phyloP scores from a whole-genome alignment of 768 basidiomycete genomes.

The Chlorophyllum brunneum region DNA sequence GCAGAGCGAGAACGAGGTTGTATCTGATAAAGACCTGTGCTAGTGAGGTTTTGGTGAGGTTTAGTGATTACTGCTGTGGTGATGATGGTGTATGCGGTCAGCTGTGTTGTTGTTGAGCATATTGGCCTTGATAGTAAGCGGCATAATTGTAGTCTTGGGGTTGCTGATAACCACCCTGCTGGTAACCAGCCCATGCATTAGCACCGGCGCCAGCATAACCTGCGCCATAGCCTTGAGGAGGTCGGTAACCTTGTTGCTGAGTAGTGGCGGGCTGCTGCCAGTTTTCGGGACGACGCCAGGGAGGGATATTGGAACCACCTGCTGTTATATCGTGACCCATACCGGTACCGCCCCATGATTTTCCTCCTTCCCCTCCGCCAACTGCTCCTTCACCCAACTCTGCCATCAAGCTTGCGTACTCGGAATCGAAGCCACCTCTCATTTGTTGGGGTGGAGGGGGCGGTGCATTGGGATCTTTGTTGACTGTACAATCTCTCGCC shows the following conservation, averaged over 20 bases:
- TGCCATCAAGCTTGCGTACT: conserved; percentile 96
- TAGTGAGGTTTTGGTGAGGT: conserved; percentile 16
- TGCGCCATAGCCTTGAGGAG: conserved; percentile 57
- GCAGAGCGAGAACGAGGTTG: conserved; percentile 2
- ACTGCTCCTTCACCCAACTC: conserved; percentile 87
- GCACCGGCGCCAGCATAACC: conserved; percentile 42
- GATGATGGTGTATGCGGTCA: conserved; percentile 26
- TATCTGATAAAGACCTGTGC: conserved; percentile 12
- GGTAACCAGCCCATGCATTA: conserved; percentile 47
- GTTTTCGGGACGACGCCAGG: conserved; percentile 87
- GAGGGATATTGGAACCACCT: conserved; percentile 80
- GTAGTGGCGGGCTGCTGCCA: conserved; percentile 62
- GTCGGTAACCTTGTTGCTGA: conserved; percentile 62
- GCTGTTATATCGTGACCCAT: conserved; percentile 64
- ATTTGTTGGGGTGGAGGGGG: conserved; percentile 44
- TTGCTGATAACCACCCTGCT: conserved; percentile 43
- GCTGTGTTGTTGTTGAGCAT: conserved; percentile 62
- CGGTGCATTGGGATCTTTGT: conserved; percentile 80
- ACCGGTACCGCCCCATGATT: conserved; percentile 48
- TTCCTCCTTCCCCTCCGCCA: conserved; percentile 47
- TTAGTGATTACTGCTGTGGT: conserved; percentile 33
- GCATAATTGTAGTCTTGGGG: conserved; percentile 82
- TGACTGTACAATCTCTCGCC: conserved; percentile 96
- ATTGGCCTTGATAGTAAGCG: conserved; percentile 86
- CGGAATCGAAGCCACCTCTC: conserved; percentile 90